Evolutionary conservation across 2,329 filamentous ascomycete species (phyloP).

Genomic region (Tetracladium maxilliforme): DNA sequence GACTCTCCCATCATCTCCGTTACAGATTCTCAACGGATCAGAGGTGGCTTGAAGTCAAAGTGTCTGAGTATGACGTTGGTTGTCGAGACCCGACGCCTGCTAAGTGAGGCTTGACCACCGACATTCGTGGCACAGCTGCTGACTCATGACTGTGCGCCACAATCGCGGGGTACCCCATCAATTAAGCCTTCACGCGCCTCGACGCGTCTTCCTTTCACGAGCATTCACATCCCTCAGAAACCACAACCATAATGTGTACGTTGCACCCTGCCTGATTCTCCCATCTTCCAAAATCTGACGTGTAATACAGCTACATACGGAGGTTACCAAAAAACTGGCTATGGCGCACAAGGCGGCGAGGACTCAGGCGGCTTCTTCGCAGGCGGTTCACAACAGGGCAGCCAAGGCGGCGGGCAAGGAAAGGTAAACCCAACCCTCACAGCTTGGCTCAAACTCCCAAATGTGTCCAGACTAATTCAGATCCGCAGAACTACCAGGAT

Average conservation of each 20-base stretch:
- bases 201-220: no score
- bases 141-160: no score
- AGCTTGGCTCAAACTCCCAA: constrained; percentile 2
- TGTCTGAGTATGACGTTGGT: no score
- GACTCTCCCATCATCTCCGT: no score
- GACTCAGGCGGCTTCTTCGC: constrained; percentile 48
- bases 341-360: constrained; percentile 38
- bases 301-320: constrained; percentile 12
- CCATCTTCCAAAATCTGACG: background rate
- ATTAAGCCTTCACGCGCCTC: no score
- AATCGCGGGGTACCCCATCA: no score
- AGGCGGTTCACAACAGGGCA: constrained; percentile 43
- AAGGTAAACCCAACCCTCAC: constrained; percentile 20
- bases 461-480: background rate
- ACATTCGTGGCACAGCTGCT: no score
- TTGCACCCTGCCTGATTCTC: background rate
- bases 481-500: constrained; percentile 30
- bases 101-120: no score
- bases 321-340: constrained; percentile 12
- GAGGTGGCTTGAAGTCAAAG: no score
- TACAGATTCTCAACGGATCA: no score
- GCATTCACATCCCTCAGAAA: no score
- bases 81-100: no score
- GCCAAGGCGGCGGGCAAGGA: constrained; percentile 29
- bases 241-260: background rate